Conservation (phyloP, 2,329 filamentous ascomycete species). For the Paecilomyces sp. region DNA sequence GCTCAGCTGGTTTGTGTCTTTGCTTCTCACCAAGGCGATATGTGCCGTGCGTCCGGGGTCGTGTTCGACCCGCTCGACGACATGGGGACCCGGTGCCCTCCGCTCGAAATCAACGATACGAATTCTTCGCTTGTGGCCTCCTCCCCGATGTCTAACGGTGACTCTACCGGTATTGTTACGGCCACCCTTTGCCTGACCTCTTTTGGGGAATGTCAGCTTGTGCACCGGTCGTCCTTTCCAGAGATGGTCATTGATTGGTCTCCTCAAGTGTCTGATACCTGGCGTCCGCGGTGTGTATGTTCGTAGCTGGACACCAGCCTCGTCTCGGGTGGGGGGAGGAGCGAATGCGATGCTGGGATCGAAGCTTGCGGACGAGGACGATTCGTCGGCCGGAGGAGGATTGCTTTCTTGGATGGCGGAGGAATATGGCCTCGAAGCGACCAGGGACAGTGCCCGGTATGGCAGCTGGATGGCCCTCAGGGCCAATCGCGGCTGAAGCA, state of each 20-base stretch:
- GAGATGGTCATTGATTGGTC: constrained; percentile 91
- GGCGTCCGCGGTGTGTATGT: constrained; percentile 93
- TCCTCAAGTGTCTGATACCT: constrained; percentile 81
- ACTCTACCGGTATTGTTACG: constrained; percentile 81
- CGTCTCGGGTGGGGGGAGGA: constrained; percentile 38
- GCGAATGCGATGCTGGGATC: constrained; percentile 34
- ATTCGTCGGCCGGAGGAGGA: constrained; percentile 15
- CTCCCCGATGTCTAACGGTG: constrained; percentile 85
- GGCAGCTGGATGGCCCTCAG: constrained; percentile 44
- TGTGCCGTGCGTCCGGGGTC: constrained; percentile 91
- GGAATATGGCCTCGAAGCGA: constrained; percentile 47
- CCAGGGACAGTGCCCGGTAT: constrained; percentile 39
- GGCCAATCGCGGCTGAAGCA: constrained; percentile 62
- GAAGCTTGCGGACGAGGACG: constrained; percentile 27
- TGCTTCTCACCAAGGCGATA: constrained; percentile 75
- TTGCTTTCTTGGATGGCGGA: constrained; percentile 35
- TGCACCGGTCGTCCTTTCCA: constrained; percentile 87
- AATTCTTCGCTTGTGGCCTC: constrained; percentile 86
- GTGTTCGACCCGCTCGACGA: constrained; percentile 91
- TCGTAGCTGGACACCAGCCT: constrained; percentile 50
- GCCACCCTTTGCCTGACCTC: constrained; percentile 86
- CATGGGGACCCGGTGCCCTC: constrained; percentile 68
- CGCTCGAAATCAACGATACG: constrained; percentile 85
- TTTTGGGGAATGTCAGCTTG: constrained; percentile 81
- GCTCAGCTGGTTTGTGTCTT: constrained; percentile 66